These are phyloP conservation scores for Dendrobium catenatum DNA, from an alignment of 106 monocot genomes.

Conservation along the genomic window DNA sequence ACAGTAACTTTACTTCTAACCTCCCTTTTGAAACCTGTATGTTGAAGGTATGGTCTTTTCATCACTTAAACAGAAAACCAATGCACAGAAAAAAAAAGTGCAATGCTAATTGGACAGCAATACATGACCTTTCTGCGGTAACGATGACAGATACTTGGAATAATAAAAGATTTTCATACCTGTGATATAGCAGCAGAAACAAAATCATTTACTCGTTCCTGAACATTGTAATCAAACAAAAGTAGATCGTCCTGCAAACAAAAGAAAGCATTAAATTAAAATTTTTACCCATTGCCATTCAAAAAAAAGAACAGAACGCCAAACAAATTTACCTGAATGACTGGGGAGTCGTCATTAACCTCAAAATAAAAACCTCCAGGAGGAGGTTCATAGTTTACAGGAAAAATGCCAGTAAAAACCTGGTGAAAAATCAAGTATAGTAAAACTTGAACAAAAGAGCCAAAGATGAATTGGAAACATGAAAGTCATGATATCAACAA, in stretches of 20 bases:
- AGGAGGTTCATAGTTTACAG: slow-evolving; percentile 88
- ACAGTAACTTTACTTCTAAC: too few relatives aligned
- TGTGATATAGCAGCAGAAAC: slow-evolving; percentile 80
- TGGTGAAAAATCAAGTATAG: slow-evolving; percentile 13
- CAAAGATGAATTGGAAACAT: neutral
- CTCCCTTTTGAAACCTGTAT: too few relatives aligned
- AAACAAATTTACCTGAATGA: slow-evolving; percentile 61
- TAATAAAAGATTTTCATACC: slow-evolving; percentile 26
- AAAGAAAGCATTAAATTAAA: slow-evolving; percentile 3
- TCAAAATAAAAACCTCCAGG: slow-evolving; percentile 85
- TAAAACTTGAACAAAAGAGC: neutral
- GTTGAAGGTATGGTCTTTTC: too few relatives aligned
- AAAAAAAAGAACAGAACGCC: neutral
- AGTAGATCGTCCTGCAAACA: slow-evolving; percentile 70
- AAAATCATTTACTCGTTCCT: slow-evolving; percentile 94
- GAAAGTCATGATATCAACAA: too few relatives aligned
- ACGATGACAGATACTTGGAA: neutral
- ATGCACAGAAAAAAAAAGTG: too few relatives aligned
- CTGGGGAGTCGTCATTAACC: slow-evolving; percentile 66
- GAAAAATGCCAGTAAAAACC: slow-evolving; percentile 90
- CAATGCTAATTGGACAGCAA: too few relatives aligned
- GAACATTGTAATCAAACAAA: slow-evolving; percentile 95
- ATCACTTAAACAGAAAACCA: too few relatives aligned
- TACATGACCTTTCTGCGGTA: too few relatives aligned
- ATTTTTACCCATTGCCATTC: neutral